Percentiles rank a stretch among this genome's conserved stretches.
Evolutionary conservation across 106 monocot genomes (phyloP).

Genomic region (Vanilla planifolia): DNA sequence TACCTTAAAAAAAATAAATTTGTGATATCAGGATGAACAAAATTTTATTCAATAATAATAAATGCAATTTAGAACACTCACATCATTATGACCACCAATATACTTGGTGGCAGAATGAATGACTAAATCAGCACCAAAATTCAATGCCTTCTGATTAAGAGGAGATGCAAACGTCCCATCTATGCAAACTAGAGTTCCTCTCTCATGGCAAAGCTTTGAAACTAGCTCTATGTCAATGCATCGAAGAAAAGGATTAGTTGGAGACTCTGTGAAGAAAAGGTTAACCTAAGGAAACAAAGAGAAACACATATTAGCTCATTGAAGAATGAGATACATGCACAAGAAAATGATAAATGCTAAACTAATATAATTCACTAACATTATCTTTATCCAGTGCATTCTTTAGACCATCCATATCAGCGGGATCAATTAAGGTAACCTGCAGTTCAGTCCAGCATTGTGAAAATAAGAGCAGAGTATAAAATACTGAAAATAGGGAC

Average conservation of each 20-base stretch:
- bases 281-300: conserved; percentile 49
- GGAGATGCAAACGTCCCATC: conserved; percentile 97
- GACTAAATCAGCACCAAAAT: conserved; percentile 89
- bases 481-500: background rate
- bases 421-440: conserved; percentile 85
- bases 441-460: conserved; percentile 21
- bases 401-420: conserved; percentile 66
- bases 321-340: background rate
- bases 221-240: conserved; percentile 87
- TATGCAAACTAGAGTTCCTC: conserved; percentile 86
- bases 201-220: conserved; percentile 81
- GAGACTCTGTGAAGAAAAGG: conserved; percentile 96
- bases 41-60: background rate
- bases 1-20: conserved; percentile 36
- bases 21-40: background rate
- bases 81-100: conserved; percentile 96
- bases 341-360: background rate
- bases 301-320: background rate
- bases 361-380: conserved; percentile 26
- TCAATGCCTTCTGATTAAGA: conserved; percentile 91
- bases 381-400: conserved; percentile 63
- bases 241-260: conserved; percentile 94
- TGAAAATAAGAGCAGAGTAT: background rate
- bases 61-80: conserved; percentile 23
- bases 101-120: conserved; percentile 94